Evolutionary conservation across 768 basidiomycete species (phyloP).

Genomic region (Chalciporus chontae): DNA sequence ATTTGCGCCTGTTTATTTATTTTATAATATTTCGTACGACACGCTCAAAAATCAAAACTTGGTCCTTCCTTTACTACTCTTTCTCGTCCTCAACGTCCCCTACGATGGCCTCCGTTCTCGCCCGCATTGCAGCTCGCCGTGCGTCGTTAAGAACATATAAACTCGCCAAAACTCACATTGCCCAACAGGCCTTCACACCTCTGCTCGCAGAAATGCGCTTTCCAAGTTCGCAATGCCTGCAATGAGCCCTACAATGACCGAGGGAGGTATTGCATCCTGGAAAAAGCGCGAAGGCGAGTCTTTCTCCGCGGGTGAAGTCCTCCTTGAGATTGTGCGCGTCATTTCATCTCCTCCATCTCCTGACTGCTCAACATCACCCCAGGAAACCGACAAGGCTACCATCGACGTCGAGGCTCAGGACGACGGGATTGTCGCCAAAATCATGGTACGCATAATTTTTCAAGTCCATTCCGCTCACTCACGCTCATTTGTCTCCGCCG

Average conservation of each 20-base stretch:
- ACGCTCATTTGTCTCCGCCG: background rate
- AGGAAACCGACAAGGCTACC: constrained; percentile 99
- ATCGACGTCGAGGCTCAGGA: constrained; percentile 99
- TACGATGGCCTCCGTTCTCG: constrained; percentile 60
- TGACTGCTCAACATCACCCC: constrained; percentile 10
- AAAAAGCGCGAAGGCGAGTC: constrained; percentile 95
- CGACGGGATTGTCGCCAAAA: constrained; percentile 94
- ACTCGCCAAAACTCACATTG: background rate
- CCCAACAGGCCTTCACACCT: constrained; percentile 73
- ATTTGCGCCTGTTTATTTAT: constrained; percentile 18
- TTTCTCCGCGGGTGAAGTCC: constrained; percentile 86
- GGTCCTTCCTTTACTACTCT: constrained; percentile 21
- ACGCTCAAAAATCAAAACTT: constrained; percentile 29
- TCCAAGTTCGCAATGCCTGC: constrained; percentile 94
- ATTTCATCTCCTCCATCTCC: background rate
- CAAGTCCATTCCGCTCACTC: background rate
- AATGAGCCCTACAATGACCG: constrained; percentile 99
- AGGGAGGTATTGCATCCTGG: constrained; percentile 97
- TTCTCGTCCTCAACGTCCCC: constrained; percentile 11
- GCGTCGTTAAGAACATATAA: constrained; percentile 22
- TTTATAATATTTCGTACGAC: constrained; percentile 32
- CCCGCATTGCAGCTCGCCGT: constrained; percentile 68
- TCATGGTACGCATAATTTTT: constrained; percentile 62
- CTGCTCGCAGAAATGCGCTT: constrained; percentile 73
- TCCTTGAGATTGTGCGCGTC: constrained; percentile 85